Base-by-base conservation (phyloP, 768 basidiomycete genomes). In the Termitomyces titanicus region DNA sequence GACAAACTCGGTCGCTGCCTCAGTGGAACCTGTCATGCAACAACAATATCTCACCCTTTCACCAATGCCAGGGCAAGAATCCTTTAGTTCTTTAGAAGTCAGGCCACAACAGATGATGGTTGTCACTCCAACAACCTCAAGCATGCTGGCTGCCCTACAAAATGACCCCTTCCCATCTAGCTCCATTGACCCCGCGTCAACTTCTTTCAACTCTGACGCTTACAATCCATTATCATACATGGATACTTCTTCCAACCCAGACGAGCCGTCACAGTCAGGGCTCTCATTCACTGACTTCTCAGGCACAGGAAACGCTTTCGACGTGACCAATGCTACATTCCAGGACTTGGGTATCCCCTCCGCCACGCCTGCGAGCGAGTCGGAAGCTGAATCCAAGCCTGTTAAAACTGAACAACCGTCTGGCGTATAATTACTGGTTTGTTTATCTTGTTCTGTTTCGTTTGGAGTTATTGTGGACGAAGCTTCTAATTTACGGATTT, bases 21-120 rank as follows among this genome's bases (percentile, higher is more conserved):
- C 92, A 24, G 92, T 94, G 51, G 92, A 94, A 66, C 91, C 92
- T 31, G 86, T 92, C 54, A 92, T 93, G 81, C 92, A 93, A 63
- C 91, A 93, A 65, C 87, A 91, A 63, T 94, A 88, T 73, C 89
- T 90, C 68, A 80, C 88, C 4, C 74, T 93, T 54, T 92, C 90
- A 52, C 89, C 92, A n/a, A 92, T 92, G 90, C 81, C 86, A 29
- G 91, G 90, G 24, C 89, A 92, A 64, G 92, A 92, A 69, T 85
- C 72, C 64, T 93, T 92, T 61, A 79, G 79, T 55, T 64, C 78
- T 35, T 76, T 88, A 63, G 88, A 89, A 58, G 78, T 78, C 56
- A 78, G 86, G 44, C 78, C 87, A 5, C 70, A 70, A 17, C 70
- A 70, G n/a, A 68, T 83, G 63, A 88, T 92, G 85, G 80, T 78